Percentiles rank a stretch among this genome's conserved stretches.
Evolutionary conservation across 495 filamentous ascomycete genomes (phyloP).

Genomic region (Jackrogersella multiformis): DNA sequence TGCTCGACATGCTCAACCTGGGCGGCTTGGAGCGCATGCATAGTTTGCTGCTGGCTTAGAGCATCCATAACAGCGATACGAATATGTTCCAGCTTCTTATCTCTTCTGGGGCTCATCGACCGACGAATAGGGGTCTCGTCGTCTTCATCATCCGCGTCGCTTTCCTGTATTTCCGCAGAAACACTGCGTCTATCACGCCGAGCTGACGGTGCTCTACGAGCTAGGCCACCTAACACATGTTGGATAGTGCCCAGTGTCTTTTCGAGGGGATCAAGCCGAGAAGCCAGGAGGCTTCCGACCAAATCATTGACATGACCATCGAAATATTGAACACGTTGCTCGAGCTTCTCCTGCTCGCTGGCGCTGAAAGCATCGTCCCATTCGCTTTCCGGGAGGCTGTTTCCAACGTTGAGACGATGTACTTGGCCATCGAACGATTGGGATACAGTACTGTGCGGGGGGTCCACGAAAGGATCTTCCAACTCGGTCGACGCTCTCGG

Average conservation of each 20-base stretch:
- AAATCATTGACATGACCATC: conserved; percentile 87
- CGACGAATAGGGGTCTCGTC: conserved; percentile 73
- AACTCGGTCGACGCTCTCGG: conserved; percentile 52
- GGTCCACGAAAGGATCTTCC: conserved; percentile 61
- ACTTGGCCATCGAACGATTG: conserved; percentile 63
- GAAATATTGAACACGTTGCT: conserved; percentile 78
- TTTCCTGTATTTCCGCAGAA: conserved; percentile 73
- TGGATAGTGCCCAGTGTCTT: conserved; percentile 79
- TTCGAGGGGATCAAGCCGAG: conserved; percentile 80
- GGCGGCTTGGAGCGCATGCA: conserved; percentile 37
- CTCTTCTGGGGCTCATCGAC: conserved; percentile 71
- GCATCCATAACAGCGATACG: conserved; percentile 82
- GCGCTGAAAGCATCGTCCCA: conserved; percentile 90
- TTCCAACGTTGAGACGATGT: conserved; percentile 70
- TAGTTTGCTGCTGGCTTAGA: conserved; percentile 66
- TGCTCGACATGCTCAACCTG: conserved; percentile 38
- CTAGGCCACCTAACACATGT: conserved; percentile 63
- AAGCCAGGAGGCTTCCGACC: conserved; percentile 79
- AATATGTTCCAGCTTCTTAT: conserved; percentile 84
- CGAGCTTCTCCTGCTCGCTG: conserved; percentile 81
- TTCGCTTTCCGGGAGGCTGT: conserved; percentile 78
- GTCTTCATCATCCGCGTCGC: conserved; percentile 96
- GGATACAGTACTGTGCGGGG: conserved; percentile 46
- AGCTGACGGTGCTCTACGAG: conserved; percentile 54
- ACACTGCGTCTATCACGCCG: conserved; percentile 63